Conservation (phyloP, 768 basidiomycete species). For the Panaeolus papilionaceus region DNA sequence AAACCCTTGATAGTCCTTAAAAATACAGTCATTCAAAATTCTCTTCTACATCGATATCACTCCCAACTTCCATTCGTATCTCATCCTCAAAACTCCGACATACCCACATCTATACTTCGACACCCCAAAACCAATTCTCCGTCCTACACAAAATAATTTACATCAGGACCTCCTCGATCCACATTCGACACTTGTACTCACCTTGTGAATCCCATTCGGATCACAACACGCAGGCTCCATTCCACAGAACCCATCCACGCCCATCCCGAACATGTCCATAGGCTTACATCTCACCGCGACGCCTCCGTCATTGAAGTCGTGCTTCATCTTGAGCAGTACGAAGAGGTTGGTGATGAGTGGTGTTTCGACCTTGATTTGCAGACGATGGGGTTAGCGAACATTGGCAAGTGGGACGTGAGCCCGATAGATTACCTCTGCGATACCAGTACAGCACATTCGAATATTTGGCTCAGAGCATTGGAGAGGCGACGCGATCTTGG, state of each 20-base stretch:
- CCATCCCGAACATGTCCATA: slow-evolving; percentile 11
- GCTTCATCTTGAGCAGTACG: not conserved
- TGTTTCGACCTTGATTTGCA: not conserved
- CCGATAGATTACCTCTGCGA: not conserved
- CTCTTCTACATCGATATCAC: too few relatives aligned
- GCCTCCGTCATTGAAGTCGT: not conserved
- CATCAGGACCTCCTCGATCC: not conserved
- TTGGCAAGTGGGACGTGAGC: not conserved
- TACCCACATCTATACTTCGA: not conserved
- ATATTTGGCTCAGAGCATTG: slow-evolving; percentile 4
- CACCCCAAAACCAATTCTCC: not conserved
- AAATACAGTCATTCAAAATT: too few relatives aligned
- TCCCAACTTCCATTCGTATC: not conserved
- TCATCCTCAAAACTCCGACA: not conserved
- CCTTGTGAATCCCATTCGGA: slow-evolving; percentile 1
- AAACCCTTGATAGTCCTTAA: too few relatives aligned
- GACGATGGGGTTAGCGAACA: too few relatives aligned
- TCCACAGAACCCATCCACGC: not conserved
- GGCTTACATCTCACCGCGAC: not conserved
- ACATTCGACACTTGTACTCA: not conserved
- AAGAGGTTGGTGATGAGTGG: not conserved
- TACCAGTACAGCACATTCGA: not conserved
- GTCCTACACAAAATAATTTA: not conserved
- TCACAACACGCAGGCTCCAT: not conserved
- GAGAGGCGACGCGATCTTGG: not conserved